Evolutionary conservation across 805 yeast species (phyloP), one percentile per base, ranked within the genome.

Genomic region (Saccharomycopsis fermentans): DNA sequence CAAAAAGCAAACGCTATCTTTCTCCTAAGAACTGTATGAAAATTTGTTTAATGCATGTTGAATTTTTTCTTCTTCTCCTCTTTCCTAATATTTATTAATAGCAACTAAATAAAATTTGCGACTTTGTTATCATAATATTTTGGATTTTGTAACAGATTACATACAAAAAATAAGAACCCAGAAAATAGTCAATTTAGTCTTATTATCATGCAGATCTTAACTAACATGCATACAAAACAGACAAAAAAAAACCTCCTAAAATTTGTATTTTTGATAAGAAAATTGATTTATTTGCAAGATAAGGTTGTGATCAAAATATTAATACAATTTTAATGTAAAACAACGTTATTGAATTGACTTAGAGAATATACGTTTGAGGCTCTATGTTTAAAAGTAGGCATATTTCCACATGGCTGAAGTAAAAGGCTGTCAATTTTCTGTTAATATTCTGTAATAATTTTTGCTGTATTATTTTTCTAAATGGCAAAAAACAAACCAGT

Each of bases 181-280:
- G 29, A 43, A 21, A 21, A 26, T 26, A 43, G 50, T 43, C 50
- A 43, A 43, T 43, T 43, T 21, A 19, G 21, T 21, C 24, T 21
- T 27, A 24, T 5, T 14, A 9, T 32, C 12, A 32, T 32, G 35
- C 35, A 32, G 26, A 11, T n/a, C 50, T 21, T 43, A 43, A n/a
- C 32, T 43, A 24, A 43, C 50, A 43, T 43, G 50, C 50, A 21
- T 9, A 43, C 5, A 3, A 2, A 37, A 37, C 21, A 37, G 14
- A 21, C 12, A 43, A 24, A 43, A 19, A 43, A 21, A 24, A 21
- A 43, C 12, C 50, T 43, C 50, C 50, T 43, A 8, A 29, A 43
- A 43, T 43, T 43, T 6, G 50, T 43, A 43, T 43, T 43, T 43
- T 43, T 43, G 50, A 43, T 43, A 43, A 43, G 50, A 43, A 26